Base-by-base conservation (phyloP, 2,329 filamentous ascomycete genomes). In the Bipolaris zeicola region DNA sequence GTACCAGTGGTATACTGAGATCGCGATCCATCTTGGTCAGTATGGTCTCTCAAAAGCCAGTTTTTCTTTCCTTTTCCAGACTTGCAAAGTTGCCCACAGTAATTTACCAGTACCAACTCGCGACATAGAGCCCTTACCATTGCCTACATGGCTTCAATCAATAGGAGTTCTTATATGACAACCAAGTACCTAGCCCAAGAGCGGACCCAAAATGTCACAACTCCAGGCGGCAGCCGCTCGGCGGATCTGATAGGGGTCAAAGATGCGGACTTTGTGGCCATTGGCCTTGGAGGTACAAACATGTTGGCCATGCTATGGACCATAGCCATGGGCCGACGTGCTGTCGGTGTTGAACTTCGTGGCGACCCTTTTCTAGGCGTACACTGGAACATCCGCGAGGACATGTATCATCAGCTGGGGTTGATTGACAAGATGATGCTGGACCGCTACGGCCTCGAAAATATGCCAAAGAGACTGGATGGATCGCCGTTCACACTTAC, bases 301-400 rank as follows among this genome's bases (percentile, higher is more conserved):
- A 58, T 63, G 57, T 36, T 64, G 28, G 62, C 62, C 11, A 65
- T 65, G 62, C 20, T 63, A n/a, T 65, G 58, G 60, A 36, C 62
- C 0, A 43, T 65, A 41, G 52, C 58, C 2, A 63, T 60, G 58
- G 62, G 62, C 16, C 49, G 45, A 13, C 55, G 61, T 11, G 51
- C 58, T 7, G 58, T 65, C 6, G 61, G 62, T 31, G 61, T 65
- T 18, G 60, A 63, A 1, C 37, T 63, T 34, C 60, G 62, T 1
- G 58, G 60, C 13, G 61, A 63, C 18, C 60, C 62, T 5, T 61
- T 65, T n/a, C 47, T 65, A 6, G 62, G 58, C 4, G 62, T 65
- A 5, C 61, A 65, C 38, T 65, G 62, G 60, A 65, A 63, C 22
- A 65, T 65, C n/a, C 55, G 60, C 20, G 52, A 62, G 42, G 61